These are phyloP conservation scores for Ceratobasidium sp. DNA, from an alignment of 1,284 basidiomycete species.

Conservation along the genomic window DNA sequence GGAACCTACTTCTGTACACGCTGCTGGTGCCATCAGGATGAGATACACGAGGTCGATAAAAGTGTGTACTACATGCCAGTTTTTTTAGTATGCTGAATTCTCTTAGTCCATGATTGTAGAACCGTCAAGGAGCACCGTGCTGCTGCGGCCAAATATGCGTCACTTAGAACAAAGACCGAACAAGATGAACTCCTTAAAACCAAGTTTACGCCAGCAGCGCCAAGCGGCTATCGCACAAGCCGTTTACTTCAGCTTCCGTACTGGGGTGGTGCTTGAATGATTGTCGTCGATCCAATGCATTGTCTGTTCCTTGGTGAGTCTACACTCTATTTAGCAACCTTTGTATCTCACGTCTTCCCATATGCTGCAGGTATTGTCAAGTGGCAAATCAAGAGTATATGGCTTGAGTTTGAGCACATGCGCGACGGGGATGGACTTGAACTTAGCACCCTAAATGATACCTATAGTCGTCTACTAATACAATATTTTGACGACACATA, in stretches of 20 bases:
- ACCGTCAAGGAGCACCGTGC: constrained; percentile 8
- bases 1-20: constrained; percentile 27
- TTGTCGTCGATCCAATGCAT: constrained; percentile 43
- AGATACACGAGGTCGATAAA: constrained; percentile 12
- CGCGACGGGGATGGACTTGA: constrained; percentile 26
- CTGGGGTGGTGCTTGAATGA: constrained; percentile 37
- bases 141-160: constrained; percentile 18
- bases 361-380: constrained; percentile 23
- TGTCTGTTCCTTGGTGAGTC: constrained; percentile 34
- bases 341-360: not conserved
- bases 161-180: constrained; percentile 2
- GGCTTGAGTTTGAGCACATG: constrained; percentile 24
- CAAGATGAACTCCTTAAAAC: constrained; percentile 10
- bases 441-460: not conserved
- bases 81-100: not conserved
- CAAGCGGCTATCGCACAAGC: constrained; percentile 3
- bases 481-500: not conserved
- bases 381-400: constrained; percentile 30
- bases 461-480: too few relatives aligned
- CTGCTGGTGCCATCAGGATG: constrained; percentile 32
- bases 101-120: not conserved
- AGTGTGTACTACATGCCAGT: not conserved
- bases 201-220: not conserved
- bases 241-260: constrained; percentile 27
- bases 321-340: too few relatives aligned